phyloP scores from a whole-genome alignment of 208 protist species.

The Trypanosoma platydactyli region DNA sequence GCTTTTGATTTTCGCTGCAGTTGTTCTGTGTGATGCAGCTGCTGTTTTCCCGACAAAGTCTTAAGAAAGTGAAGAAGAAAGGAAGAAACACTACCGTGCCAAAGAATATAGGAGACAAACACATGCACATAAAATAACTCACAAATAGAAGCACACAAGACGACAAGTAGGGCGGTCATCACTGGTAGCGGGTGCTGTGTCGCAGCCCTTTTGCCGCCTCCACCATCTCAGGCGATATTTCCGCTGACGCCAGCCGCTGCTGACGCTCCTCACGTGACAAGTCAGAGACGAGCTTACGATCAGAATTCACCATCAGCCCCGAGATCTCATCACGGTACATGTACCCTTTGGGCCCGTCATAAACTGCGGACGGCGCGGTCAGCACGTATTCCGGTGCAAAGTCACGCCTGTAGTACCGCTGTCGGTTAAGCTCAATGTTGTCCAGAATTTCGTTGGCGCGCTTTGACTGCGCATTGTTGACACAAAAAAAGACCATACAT shows the following conservation, averaged over 20 bases:
- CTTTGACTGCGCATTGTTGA: conserved; percentile 56
- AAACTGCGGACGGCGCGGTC: conserved; percentile 56
- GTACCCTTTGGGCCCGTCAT: conserved; percentile 75
- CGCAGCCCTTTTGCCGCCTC: conserved; percentile 51
- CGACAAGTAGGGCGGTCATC: not conserved
- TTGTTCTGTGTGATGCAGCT: no score
- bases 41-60: not conserved
- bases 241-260: conserved; percentile 34
- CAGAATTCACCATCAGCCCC: conserved; percentile 70
- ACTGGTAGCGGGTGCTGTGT: conserved; percentile 36
- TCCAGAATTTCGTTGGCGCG: conserved; percentile 75
- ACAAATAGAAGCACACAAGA: not conserved
- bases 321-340: conserved; percentile 55
- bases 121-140: not conserved
- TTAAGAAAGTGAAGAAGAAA: conserved; percentile 8
- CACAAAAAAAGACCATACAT: conserved; percentile 40
- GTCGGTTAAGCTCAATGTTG: conserved; percentile 87
- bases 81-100: not conserved
- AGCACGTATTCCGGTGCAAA: conserved; percentile 72
- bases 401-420: conserved; percentile 67
- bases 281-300: conserved; percentile 49
- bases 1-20: no score
- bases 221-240: conserved; percentile 73
- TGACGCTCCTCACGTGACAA: conserved; percentile 42
- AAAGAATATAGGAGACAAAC: not conserved